phyloP scores from a whole-genome alignment of 2,329 filamentous ascomycete genomes.

The Penicillium palitans region DNA sequence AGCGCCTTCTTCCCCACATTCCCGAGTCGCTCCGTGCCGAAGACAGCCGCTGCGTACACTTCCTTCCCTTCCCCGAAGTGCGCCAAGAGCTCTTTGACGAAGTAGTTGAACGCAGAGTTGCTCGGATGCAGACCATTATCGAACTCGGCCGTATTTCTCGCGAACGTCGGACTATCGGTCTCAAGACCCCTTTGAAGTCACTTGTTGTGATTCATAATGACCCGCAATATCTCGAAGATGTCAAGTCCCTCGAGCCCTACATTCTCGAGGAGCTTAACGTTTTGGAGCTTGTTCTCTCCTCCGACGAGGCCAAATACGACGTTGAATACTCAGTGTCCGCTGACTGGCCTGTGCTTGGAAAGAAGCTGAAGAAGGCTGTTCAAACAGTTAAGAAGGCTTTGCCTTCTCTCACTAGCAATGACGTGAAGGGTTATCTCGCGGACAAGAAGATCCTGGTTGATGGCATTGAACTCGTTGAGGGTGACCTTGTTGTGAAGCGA shows the following conservation, averaged over 20 bases:
- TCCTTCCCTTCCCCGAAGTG: slow-evolving; percentile 85
- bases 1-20: slow-evolving; percentile 77
- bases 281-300: slow-evolving; percentile 77
- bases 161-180: slow-evolving; percentile 77
- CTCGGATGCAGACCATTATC: slow-evolving; percentile 93
- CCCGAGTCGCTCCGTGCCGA: slow-evolving; percentile 67
- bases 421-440: slow-evolving; percentile 76
- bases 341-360: slow-evolving; percentile 91
- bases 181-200: slow-evolving; percentile 89
- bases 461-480: slow-evolving; percentile 77
- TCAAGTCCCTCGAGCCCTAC: slow-evolving; percentile 82
- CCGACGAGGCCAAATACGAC: slow-evolving; percentile 85
- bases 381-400: slow-evolving; percentile 88
- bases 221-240: slow-evolving; percentile 78
- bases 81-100: slow-evolving; percentile 84
- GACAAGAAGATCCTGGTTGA: slow-evolving; percentile 77
- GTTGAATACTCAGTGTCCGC: slow-evolving; percentile 87
- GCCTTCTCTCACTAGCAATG: slow-evolving; percentile 71
- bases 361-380: slow-evolving; percentile 96
- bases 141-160: slow-evolving; percentile 83
- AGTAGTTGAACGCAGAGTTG: slow-evolving; percentile 80
- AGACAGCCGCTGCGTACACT: slow-evolving; percentile 86
- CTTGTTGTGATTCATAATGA: slow-evolving; percentile 86
- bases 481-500: slow-evolving; percentile 80
- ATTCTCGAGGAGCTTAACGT: slow-evolving; percentile 91